A percentile compares a stretch with the other conserved stretches of the same genome.
phyloP scores from a whole-genome alignment of 805 yeast genomes.

The Cyberlindnera nakhonratchasimensis region DNA sequence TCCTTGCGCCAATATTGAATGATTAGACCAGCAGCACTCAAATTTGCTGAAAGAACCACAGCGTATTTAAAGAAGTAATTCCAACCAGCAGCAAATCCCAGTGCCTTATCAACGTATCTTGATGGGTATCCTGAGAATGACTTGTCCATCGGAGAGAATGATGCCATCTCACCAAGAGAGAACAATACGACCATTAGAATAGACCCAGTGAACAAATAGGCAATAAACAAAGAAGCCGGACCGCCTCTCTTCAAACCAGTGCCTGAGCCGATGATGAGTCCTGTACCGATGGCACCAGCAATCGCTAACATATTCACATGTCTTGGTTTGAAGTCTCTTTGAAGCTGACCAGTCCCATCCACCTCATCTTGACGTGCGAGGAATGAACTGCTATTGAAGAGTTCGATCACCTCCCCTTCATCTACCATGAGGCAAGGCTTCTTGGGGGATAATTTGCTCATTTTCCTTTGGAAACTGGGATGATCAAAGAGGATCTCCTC shows the following conservation, averaged over 20 bases:
- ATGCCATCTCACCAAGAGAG: constrained; percentile 63
- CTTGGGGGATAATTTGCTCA: not conserved
- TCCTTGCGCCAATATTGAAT: constrained; percentile 41
- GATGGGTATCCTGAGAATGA: constrained; percentile 59
- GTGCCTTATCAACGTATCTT: constrained; percentile 33
- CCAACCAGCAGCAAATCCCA: constrained; percentile 26
- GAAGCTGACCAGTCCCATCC: not conserved
- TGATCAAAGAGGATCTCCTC: no score
- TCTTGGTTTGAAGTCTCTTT: not conserved
- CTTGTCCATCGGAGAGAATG: constrained; percentile 58
- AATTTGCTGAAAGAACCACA: constrained; percentile 33
- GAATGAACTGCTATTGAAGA: not conserved
- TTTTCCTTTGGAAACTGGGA: no score
- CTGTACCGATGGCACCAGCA: constrained; percentile 71
- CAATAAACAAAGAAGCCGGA: constrained; percentile 50
- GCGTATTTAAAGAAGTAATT: constrained; percentile 21
- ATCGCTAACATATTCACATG: constrained; percentile 49
- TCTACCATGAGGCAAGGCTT: not conserved
- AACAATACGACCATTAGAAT: constrained; percentile 67
- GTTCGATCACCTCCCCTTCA: not conserved
- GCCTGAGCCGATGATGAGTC: constrained; percentile 63
- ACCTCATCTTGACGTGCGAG: not conserved
- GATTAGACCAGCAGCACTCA: constrained; percentile 51
- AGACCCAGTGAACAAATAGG: constrained; percentile 64
- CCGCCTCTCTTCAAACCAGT: constrained; percentile 53